Conservation (phyloP, 2,329 filamentous ascomycete species). For the Thermoascus crustaceus region DNA sequence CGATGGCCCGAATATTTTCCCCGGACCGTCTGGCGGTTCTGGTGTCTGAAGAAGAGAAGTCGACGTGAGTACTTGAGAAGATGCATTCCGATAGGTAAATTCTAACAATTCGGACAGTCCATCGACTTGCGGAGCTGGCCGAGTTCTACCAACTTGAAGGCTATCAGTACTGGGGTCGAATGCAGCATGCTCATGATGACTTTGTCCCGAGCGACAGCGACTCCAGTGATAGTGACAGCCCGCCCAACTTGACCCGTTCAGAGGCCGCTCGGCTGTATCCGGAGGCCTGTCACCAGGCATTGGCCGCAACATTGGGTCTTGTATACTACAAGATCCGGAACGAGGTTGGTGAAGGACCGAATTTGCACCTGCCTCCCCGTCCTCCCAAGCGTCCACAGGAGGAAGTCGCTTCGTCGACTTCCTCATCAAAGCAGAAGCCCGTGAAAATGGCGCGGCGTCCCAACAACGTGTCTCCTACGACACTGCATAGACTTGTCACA, state of each 20-base stretch:
- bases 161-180: conserved; percentile 31
- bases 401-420: conserved; percentile 23
- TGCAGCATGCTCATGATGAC: conserved; percentile 21
- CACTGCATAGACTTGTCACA: conserved; percentile 23
- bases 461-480: conserved; percentile 22
- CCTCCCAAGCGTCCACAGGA: conserved; percentile 30
- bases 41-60: conserved; percentile 35
- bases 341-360: conserved; percentile 28
- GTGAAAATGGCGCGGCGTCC: conserved; percentile 28
- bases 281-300: conserved; percentile 32
- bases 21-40: conserved; percentile 33
- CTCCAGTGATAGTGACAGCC: conserved; percentile 31
- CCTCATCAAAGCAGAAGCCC: conserved; percentile 26
- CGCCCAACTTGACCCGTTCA: conserved; percentile 25
- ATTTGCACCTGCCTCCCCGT: conserved; percentile 18
- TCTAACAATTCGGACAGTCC: conserved; percentile 18
- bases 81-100: conserved; percentile 1
- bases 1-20: conserved; percentile 32
- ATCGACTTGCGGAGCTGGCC: conserved; percentile 30
- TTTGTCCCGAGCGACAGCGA: conserved; percentile 27
- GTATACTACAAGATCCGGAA: conserved; percentile 36
- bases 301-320: conserved; percentile 32
- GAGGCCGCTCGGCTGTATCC: conserved; percentile 30
- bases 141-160: conserved; percentile 34
- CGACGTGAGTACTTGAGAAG: conserved; percentile 23